Evolutionary conservation across 108 stramenopile genomes (phyloP), one percentile per base, ranked within the genome.

Genomic region (Phaeodactylum tricornutum): DNA sequence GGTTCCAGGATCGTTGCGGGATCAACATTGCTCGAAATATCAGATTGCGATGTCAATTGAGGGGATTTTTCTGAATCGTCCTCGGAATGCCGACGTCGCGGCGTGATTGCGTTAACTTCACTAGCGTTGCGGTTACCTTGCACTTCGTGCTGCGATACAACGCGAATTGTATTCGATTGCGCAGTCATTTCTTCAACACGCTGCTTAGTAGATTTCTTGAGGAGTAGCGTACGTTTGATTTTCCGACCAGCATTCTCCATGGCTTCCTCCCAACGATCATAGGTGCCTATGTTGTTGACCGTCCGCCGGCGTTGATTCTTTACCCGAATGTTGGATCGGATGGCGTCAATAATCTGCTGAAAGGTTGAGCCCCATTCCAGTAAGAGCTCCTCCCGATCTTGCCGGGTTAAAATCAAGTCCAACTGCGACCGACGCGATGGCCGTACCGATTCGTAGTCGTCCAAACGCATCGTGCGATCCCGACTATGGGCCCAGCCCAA

Each of bases 301-400:
- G 84, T 81, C 17, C 69, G 80, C 11, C 79, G 56, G 7, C 84
- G 54, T 48, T 79, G 74, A 23, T 71, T 69, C 36, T 86, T 86
- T 7, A 65, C 61, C 22, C 60, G 55, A 23, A 77, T 55, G 42
- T 73, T 72, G 5, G 30, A 43, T n/a, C 84, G 67, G 5, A 86
- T 74, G n/a, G 77, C 58, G 5, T 55, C 59, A 27, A 66, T 62
- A 35, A 86, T 74, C 5, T 86, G 77, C 21, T 72, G 40, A 43
- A 74, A 66, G 25, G 74, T 46, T 26, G 66, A 59, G 12, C 62
- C 75, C 62, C 79, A 78, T 39, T 81, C 64, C 45, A 61, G 29
- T 20, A 86, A 55, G 6, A 86, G 47, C 20, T 49, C 54, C 38
- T 86, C 79, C 15, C 84, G 62, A 36, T 75, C 67, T 27, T 53